A percentile compares a stretch with the other conserved stretches of the same genome.
Evolutionary conservation across 73 alveolate genomes (phyloP).

Genomic region (Paramecium sonneborni): DNA sequence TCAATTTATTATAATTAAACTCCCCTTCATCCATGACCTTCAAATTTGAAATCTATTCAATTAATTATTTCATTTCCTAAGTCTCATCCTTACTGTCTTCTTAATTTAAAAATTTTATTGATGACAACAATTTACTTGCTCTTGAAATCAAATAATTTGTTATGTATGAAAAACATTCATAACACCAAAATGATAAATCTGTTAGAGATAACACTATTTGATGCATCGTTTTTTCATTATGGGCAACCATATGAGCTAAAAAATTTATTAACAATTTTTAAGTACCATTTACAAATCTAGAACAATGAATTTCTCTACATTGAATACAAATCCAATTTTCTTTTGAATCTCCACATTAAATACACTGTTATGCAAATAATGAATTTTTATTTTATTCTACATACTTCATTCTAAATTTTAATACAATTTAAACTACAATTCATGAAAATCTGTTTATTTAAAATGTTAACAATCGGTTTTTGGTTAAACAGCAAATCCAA

Average conservation of each 20-base stretch:
- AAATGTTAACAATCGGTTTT: constrained; percentile 4
- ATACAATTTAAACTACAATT: neutral
- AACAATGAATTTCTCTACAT: constrained; percentile 74
- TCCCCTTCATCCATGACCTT: neutral
- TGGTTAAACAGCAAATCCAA: constrained; percentile 34
- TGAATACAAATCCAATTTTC: constrained; percentile 81
- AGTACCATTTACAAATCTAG: constrained; percentile 72
- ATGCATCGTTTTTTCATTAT: constrained; percentile 65
- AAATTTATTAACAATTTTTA: neutral
- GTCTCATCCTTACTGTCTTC: neutral
- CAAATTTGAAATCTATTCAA: neutral
- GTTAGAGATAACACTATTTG: constrained; percentile 76
- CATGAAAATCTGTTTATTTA: neutral
- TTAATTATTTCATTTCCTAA: neutral
- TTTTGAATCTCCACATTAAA: constrained; percentile 57
- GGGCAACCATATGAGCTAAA: constrained; percentile 76
- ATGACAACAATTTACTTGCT: neutral
- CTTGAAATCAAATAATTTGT: constrained; percentile 50
- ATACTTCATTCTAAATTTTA: neutral
- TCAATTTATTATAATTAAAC: constrained; percentile 61
- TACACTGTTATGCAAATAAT: constrained; percentile 67
- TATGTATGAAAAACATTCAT: constrained; percentile 74
- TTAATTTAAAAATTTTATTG: neutral
- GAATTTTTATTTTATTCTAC: neutral
- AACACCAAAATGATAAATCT: constrained; percentile 87